These are phyloP conservation scores for Phytophthora rubi DNA, from an alignment of 352 stramenopile species.

Conservation along the genomic window DNA sequence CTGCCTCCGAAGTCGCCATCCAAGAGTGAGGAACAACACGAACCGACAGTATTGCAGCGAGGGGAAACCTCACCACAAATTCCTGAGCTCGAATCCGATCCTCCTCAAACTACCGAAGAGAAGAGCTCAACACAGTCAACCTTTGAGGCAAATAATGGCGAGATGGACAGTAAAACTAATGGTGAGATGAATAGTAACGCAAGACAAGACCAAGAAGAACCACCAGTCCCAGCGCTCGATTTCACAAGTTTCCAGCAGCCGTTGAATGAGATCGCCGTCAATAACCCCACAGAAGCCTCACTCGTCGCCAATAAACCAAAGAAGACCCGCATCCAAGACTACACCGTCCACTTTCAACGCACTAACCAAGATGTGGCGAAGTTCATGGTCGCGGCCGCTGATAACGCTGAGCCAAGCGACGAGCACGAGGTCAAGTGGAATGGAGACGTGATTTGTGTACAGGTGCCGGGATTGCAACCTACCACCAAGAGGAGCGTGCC, in stretches of 20 bases:
- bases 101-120: background rate
- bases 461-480: conserved; percentile 21
- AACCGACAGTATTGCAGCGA: background rate
- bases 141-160: background rate
- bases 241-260: conserved; percentile 21
- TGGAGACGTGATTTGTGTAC: conserved; percentile 44
- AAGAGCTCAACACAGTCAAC: background rate
- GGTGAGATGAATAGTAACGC: background rate
- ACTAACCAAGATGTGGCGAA: conserved; percentile 13
- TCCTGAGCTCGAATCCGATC: background rate
- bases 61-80: background rate
- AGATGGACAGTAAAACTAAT: no score
- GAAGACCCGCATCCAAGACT: conserved; percentile 43
- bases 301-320: conserved; percentile 20
- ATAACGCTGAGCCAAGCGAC: conserved; percentile 17
- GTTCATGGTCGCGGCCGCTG: conserved; percentile 7
- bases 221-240: conserved; percentile 14
- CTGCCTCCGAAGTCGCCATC: conserved; percentile 36
- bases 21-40: background rate
- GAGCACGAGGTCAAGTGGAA: conserved; percentile 48
- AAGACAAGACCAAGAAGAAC: background rate
- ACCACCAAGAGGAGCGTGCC: background rate
- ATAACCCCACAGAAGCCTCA: background rate
- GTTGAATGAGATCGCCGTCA: background rate
- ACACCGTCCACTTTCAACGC: conserved; percentile 42